Evolutionary conservation across 495 filamentous ascomycete genomes (phyloP), one percentile per base, ranked within the genome.

Genomic region (Terfezia boudieri): DNA sequence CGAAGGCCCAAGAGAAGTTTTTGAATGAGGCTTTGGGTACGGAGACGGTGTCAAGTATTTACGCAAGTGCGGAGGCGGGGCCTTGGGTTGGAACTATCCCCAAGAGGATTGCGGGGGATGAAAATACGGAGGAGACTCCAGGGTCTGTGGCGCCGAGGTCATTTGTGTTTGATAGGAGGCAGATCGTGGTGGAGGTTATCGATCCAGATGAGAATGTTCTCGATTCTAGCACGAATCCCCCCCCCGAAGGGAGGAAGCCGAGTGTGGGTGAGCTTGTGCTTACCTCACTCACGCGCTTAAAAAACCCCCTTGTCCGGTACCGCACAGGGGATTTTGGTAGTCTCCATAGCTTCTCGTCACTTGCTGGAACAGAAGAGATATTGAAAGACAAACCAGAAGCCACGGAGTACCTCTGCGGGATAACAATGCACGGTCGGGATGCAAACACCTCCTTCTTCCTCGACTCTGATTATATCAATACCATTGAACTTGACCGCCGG

Each of bases 281-380:
- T 37, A 71, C 68, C 2, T 71, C 69, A 1, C 56, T 71, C 4
- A 59, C 64, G 36, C 62, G 68, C 5, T 50, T 65, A 3, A 62
- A 67, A 1, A 68, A 71, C 43, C 69, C 69, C 0, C 58, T 71
- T 3, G 63, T 71, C 10, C 64, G 69, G 8, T 71, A 69, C 53
- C 55, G 64, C 8, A 64, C 62, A 2, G 69, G 69, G 12, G 69
- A 71, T 51, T 38, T 70, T 10, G 67, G 60, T 6, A 70, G 67
- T 4, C 14, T 71, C 9, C 67, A 68, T 37, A 59, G 55, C 0
- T 50, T 66, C 2, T 61, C 62, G 4, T 55, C 55, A 17, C 5
- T 14, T 8, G 51, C 43, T 14, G 49, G 26, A 9, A 12, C 23
- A 8, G 4, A 20, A 5, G 41, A 20, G 17, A 32, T 32, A 32